These are phyloP conservation scores for Misopates orontium DNA, from an alignment of 257 asterid species.

Conservation along the genomic window DNA sequence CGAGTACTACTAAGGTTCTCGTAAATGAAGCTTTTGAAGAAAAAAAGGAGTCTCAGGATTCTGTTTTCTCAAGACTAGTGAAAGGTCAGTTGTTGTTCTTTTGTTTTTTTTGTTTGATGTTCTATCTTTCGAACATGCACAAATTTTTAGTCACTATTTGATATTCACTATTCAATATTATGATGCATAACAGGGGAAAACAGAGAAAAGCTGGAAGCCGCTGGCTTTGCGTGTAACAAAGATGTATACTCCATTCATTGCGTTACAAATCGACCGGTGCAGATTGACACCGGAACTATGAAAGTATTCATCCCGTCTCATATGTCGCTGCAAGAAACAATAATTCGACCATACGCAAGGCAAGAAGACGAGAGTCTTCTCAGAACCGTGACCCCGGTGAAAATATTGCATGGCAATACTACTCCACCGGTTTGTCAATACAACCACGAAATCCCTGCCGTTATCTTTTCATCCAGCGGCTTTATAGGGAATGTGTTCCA, in stretches of 20 bases:
- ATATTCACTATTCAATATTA: neutral
- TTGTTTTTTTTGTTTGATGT: too few species aligned
- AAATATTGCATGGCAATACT: conserved; percentile 39
- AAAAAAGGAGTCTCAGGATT: conserved; percentile 26
- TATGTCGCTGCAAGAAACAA: conserved; percentile 27
- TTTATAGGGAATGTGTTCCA: conserved; percentile 83
- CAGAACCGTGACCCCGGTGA: conserved; percentile 44
- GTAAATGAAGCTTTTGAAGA: conserved; percentile 6
- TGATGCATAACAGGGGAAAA: conserved; percentile 46
- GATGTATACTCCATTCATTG: conserved; percentile 48
- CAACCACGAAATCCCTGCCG: conserved; percentile 63
- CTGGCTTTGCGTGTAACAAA: conserved; percentile 50
- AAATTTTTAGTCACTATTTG: neutral
- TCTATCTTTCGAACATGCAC: neutral
- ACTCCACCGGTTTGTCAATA: conserved; percentile 33
- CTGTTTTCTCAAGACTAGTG: conserved; percentile 33
- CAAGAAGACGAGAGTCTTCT: conserved; percentile 49
- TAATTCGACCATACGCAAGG: conserved; percentile 58
- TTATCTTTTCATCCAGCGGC: conserved; percentile 80
- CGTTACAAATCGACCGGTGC: conserved; percentile 36
- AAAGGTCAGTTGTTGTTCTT: conserved; percentile 27
- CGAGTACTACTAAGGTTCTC: neutral
- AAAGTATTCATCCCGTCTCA: conserved; percentile 35
- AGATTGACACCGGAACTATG: conserved; percentile 51
- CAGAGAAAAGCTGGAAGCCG: conserved; percentile 30